phyloP scores from a whole-genome alignment of 2,329 filamentous ascomycete genomes.

The Diaporthe eres region DNA sequence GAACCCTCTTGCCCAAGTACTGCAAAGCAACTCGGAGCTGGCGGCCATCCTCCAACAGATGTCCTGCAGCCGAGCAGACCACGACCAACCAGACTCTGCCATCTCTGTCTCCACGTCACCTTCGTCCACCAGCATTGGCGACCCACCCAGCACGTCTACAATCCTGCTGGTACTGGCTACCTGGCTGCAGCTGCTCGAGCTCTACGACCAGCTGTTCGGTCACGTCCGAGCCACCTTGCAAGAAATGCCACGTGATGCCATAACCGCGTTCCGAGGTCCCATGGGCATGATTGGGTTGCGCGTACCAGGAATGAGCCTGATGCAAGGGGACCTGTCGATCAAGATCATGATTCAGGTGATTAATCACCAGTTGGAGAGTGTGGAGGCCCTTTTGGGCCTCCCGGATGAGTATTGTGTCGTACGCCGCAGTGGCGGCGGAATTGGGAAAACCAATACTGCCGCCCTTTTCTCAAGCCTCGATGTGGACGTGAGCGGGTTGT shows the following conservation, averaged over 20 bases:
- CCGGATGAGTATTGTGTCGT: neutral
- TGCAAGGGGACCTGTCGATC: slow-evolving; percentile 5
- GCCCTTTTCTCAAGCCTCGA: neutral
- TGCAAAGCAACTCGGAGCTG: neutral
- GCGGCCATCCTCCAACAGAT: neutral
- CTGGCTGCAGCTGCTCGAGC: neutral
- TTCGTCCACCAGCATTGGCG: neutral
- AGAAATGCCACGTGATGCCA: neutral
- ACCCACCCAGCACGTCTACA: neutral
- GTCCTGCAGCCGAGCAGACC: neutral
- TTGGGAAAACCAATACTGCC: neutral
- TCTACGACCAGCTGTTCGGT: neutral
- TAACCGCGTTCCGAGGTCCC: neutral
- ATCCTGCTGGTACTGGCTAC: neutral
- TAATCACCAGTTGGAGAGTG: neutral
- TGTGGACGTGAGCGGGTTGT: neutral
- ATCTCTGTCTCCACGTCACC: neutral
- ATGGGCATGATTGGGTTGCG: neutral
- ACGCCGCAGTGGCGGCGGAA: neutral
- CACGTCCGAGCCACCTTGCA: neutral
- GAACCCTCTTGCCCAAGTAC: neutral
- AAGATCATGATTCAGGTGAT: neutral
- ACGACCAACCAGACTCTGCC: neutral
- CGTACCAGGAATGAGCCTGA: neutral
- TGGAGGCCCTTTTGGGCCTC: neutral